Conservation (phyloP, 140 eudicot species). For the Stevia rebaudiana region DNA sequence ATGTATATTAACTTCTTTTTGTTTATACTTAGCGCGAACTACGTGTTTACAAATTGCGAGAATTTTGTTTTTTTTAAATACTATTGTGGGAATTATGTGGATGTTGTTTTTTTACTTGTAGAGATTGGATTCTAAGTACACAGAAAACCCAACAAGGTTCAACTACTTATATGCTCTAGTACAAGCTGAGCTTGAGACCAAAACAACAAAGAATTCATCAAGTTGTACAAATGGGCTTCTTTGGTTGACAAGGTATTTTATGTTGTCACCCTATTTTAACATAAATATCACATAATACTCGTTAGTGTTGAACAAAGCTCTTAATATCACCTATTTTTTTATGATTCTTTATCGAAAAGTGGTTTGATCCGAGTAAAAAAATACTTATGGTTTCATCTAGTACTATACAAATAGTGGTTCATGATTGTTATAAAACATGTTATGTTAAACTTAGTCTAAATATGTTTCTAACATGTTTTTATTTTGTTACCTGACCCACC, state of each 20-base stretch:
- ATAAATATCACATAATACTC: neutral
- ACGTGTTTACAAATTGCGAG: no score
- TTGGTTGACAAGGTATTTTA: constrained; percentile 83
- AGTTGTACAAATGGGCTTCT: constrained; percentile 90
- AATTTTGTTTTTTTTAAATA: neutral
- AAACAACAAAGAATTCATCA: constrained; percentile 58
- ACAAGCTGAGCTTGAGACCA: constrained; percentile 79
- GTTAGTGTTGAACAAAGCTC: no score
- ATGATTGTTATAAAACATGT: no score
- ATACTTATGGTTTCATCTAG: no score
- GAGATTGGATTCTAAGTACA: constrained; percentile 72
- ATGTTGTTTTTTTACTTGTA: constrained; percentile 28
- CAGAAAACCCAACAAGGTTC: constrained; percentile 55
- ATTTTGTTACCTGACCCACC: no score
- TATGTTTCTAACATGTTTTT: no score
- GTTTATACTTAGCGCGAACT: no score
- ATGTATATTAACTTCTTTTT: neutral
- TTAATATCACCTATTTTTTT: no score
- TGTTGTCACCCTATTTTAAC: neutral
- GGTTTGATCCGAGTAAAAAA: no score
- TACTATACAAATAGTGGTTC: no score
- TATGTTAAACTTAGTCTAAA: no score
- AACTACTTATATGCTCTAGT: constrained; percentile 64
- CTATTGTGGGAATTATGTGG: neutral
- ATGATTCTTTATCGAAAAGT: no score